These are phyloP conservation scores for Helicostylum pulchrum DNA, from an alignment of 192 early-diverging fungal genomes.

Conservation along the genomic window DNA sequence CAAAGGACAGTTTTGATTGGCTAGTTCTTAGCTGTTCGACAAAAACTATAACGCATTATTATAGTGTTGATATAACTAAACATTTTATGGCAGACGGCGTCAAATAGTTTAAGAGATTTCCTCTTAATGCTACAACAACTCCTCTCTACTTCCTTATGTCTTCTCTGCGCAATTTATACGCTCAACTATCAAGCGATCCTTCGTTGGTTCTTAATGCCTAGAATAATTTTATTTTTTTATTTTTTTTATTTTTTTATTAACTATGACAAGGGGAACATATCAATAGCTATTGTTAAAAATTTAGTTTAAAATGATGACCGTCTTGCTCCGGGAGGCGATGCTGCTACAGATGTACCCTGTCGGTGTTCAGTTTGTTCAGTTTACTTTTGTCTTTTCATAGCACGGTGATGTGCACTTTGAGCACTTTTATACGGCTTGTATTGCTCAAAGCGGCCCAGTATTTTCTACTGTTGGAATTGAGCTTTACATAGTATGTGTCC, in stretches of 20 bases:
- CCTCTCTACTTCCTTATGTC: not conserved
- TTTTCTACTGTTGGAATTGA: slow-evolving; percentile 12
- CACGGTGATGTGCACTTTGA: slow-evolving; percentile 5
- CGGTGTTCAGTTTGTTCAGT: slow-evolving; percentile 12
- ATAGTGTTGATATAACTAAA: slow-evolving; percentile 8
- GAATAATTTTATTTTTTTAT: not conserved
- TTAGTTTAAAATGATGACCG: slow-evolving; percentile 9
- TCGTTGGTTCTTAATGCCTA: slow-evolving; percentile 10
- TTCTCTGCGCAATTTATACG: slow-evolving; percentile 9
- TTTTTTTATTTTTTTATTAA: slow-evolving; percentile 11
- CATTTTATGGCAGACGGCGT: slow-evolving; percentile 1
- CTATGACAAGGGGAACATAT: slow-evolving; percentile 14
- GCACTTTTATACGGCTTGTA: slow-evolving; percentile 10
- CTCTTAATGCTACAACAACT: slow-evolving; percentile 3
- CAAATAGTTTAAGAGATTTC: slow-evolving; percentile 10
- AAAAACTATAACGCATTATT: slow-evolving; percentile 6
- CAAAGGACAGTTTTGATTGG: slow-evolving; percentile 5
- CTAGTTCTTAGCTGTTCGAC: slow-evolving; percentile 2
- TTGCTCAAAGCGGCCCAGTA: slow-evolving; percentile 8
- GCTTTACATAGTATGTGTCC: slow-evolving; percentile 7
- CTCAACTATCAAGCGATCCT: slow-evolving; percentile 14
- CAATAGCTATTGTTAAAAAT: slow-evolving; percentile 10
- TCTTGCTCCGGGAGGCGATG: slow-evolving; percentile 7
- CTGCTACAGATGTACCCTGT: slow-evolving; percentile 9
- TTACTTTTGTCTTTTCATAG: slow-evolving; percentile 8